phyloP scores from a whole-genome alignment of 2,329 filamentous ascomycete species.

The Aspergillus nomiae region DNA sequence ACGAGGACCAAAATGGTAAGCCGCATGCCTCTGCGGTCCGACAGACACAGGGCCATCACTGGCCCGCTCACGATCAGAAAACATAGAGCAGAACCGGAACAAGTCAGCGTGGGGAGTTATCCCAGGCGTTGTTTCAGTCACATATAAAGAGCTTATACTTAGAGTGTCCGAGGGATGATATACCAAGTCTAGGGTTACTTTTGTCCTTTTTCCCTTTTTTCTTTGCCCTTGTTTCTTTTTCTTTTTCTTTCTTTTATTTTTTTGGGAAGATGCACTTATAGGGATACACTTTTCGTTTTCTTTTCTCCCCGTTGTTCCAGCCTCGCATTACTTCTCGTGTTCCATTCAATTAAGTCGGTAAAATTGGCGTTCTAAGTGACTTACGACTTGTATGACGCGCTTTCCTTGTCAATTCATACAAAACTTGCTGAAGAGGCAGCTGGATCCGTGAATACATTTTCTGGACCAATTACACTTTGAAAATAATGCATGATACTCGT shows the following conservation, averaged over 20 bases:
- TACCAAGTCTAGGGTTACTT: slow-evolving; percentile 16
- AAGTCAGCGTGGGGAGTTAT: slow-evolving; percentile 34
- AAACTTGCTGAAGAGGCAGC: slow-evolving; percentile 16
- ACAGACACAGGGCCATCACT: slow-evolving; percentile 38
- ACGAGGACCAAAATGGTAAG: slow-evolving; percentile 44
- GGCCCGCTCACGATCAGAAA: slow-evolving; percentile 53
- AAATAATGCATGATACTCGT: slow-evolving; percentile 14
- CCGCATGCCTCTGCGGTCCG: slow-evolving; percentile 17
- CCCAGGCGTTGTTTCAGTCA: slow-evolving; percentile 47
- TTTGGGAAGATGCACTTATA: not conserved
- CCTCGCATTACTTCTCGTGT: not conserved
- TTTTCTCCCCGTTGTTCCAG: slow-evolving; percentile 11
- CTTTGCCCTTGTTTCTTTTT: slow-evolving; percentile 12
- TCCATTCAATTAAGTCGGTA: slow-evolving; percentile 12
- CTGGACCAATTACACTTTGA: slow-evolving; percentile 18
- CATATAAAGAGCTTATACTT: slow-evolving; percentile 22
- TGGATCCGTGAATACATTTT: slow-evolving; percentile 12
- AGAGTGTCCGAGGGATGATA: slow-evolving; percentile 16
- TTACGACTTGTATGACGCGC: slow-evolving; percentile 33
- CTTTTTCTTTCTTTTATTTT: slow-evolving; percentile 8
- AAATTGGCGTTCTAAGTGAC: slow-evolving; percentile 29
- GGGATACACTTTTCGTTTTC: slow-evolving; percentile 4
- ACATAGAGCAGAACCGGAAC: slow-evolving; percentile 2
- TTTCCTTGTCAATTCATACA: slow-evolving; percentile 25
- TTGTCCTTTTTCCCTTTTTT: slow-evolving; percentile 11